Conservation (phyloP, 441 rosid species). For the Viola pubescens region DNA sequence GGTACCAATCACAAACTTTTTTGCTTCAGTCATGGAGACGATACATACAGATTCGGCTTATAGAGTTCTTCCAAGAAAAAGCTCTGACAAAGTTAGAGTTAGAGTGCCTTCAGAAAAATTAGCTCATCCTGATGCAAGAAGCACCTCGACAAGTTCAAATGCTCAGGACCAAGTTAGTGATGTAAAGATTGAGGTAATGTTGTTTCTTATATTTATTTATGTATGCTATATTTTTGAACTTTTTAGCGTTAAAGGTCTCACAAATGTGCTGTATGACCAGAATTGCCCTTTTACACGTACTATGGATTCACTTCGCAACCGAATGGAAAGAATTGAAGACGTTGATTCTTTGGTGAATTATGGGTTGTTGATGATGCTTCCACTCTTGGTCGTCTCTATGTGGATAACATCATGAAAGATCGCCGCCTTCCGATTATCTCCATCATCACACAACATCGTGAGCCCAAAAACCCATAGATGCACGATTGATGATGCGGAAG, state of each 20-base stretch:
- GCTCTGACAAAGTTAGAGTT: constrained; percentile 21
- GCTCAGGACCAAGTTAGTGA: constrained; percentile 19
- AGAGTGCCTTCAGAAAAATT: constrained; percentile 25
- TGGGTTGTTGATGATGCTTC: constrained; percentile 52
- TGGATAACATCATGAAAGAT: constrained; percentile 32
- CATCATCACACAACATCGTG: neutral
- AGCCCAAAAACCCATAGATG: neutral
- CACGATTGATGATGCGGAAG: too few species aligned
- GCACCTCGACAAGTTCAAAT: constrained; percentile 14
- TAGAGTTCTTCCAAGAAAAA: constrained; percentile 30
- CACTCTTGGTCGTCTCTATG: constrained; percentile 35
- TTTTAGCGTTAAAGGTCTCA: neutral
- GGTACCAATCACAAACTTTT: constrained; percentile 96
- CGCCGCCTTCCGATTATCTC: neutral
- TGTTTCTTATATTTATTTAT: neutral
- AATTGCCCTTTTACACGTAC: constrained; percentile 36
- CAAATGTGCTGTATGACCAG: constrained; percentile 34
- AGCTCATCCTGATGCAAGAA: constrained; percentile 21
- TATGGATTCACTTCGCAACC: constrained; percentile 26
- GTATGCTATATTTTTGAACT: too few species aligned
- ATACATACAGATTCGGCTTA: constrained; percentile 75
- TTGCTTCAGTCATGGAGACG: constrained; percentile 95
- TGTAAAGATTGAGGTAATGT: constrained; percentile 37
- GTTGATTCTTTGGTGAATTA: constrained; percentile 50
- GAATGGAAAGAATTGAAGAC: constrained; percentile 38